Base-by-base conservation (phyloP, 2,329 filamentous ascomycete genomes). In the Calcarisporium arbuscula region DNA sequence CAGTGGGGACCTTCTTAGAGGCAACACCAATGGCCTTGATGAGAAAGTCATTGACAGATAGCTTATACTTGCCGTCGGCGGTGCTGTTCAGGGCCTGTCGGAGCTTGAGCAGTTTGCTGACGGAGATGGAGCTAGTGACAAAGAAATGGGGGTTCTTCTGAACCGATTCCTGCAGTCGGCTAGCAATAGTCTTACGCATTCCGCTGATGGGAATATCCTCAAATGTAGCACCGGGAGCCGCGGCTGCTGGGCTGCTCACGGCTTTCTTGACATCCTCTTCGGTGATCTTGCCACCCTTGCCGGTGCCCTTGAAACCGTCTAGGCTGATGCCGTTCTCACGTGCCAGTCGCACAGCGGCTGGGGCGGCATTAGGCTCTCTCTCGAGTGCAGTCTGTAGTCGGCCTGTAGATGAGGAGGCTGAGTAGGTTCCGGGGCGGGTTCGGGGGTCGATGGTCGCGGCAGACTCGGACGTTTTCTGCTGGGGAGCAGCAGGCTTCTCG, bases 41-140 rank as follows among this genome's bases (percentile, higher is more conserved):
- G 45, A 98, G 74, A 76, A 98, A 95, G 68, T 98, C 92, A 68
- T 98, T 98, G 67, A 98, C 87, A n/a, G 89, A 95, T 40, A 98
- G 85, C 79, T 95, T 98, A 79, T 95, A 98, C 65, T 88, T 81
- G 67, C 90, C 92, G 44, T 95, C 82, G 30, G 86, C 72, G 10
- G 85, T 81, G 57, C 80, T 77, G 70, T 98, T 98, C 49, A 98
- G 79, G 39, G 90, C 88, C 67, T 86, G 78, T 55, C 92, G 88
- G 52, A 98, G 88, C 74, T 95, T 96, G 55, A 95, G 72, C 31
- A 98, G 85, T 77, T 96, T 96, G 63, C 73, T 77, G 46, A 98
- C 92, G 39, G 90, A 96, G 57, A 98, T 77, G 50, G 79, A 80
- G 53, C 87, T 83, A 52, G 86, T 86, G 54, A 98, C 90, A 61